Evolutionary conservation across 768 basidiomycete species (phyloP).

Genomic region (Cyathus striatus): DNA sequence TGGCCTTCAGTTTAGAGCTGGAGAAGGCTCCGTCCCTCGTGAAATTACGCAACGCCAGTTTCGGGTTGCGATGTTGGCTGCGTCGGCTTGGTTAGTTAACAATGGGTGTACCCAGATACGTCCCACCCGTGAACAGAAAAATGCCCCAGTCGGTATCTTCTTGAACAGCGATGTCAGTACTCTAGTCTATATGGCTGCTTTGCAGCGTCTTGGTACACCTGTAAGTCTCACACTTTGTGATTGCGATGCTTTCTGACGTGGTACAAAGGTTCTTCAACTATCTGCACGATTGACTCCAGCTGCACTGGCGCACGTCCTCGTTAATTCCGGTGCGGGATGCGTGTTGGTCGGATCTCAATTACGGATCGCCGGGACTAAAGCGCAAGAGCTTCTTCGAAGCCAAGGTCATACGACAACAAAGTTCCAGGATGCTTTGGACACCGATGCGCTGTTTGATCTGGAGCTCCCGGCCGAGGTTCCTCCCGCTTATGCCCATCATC

Average conservation of each 20-base stretch:
- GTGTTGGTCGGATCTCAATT: constrained; percentile 26
- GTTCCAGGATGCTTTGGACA: constrained; percentile 18
- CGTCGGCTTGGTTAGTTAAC: constrained; percentile 26
- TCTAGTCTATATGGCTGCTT: constrained; percentile 30
- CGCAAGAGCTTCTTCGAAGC: constrained; percentile 13
- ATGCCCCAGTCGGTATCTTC: constrained; percentile 29
- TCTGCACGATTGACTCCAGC: constrained; percentile 30
- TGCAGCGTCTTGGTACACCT: constrained; percentile 29
- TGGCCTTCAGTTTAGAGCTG: constrained; percentile 23
- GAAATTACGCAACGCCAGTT: constrained; percentile 29
- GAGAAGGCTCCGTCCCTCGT: constrained; percentile 14
- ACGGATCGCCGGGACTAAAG: constrained; percentile 22
- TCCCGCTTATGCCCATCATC: constrained; percentile 14
- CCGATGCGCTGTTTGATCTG: constrained; percentile 21
- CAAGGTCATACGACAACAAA: background rate
- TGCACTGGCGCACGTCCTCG: constrained; percentile 28
- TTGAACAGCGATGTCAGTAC: constrained; percentile 30
- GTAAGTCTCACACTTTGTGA: too few relatives aligned
- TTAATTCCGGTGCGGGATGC: constrained; percentile 20
- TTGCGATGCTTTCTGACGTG: too few relatives aligned
- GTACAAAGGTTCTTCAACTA: constrained; percentile 29
- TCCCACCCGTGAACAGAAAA: constrained; percentile 12
- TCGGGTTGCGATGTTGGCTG: constrained; percentile 22
- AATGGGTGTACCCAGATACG: constrained; percentile 20
- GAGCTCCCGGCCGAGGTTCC: constrained; percentile 15